phyloP scores from a whole-genome alignment of 805 yeast species.

The Candida sanyiensis region DNA sequence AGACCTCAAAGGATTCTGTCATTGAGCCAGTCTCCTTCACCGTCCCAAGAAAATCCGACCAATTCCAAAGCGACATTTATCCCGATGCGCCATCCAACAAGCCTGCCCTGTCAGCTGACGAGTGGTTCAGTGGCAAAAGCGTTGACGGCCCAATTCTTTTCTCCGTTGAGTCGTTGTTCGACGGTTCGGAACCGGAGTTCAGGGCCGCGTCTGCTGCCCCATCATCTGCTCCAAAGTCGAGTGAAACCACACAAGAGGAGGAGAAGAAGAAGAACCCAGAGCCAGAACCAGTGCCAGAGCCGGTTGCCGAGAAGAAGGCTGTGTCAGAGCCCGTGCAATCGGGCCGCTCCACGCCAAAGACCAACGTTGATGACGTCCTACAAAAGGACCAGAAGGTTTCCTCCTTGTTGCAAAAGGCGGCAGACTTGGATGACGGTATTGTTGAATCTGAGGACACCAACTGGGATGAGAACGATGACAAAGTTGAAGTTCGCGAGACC shows the following conservation, averaged over 20 bases:
- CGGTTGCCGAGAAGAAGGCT: conserved; percentile 9
- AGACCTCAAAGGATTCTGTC: conserved; percentile 77
- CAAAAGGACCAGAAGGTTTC: conserved; percentile 41
- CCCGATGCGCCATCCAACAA: conserved; percentile 82
- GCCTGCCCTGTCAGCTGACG: conserved; percentile 74
- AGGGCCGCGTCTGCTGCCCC: conserved; percentile 26
- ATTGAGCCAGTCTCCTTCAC: conserved; percentile 90
- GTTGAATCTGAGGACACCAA: conserved; percentile 18
- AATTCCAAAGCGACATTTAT: conserved; percentile 87
- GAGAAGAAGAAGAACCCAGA: too few relatives aligned
- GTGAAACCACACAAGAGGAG: too few relatives aligned
- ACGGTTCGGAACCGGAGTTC: conserved; percentile 58
- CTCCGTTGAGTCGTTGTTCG: conserved; percentile 70
- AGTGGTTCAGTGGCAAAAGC: conserved; percentile 73
- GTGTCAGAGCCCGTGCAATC: conserved; percentile 18
- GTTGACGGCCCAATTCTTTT: conserved; percentile 80
- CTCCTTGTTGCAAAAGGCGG: conserved; percentile 43
- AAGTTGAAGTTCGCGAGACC: conserved; percentile 13
- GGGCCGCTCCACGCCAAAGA: conserved; percentile 32
- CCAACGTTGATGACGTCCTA: conserved; percentile 43
- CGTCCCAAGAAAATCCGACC: conserved; percentile 92
- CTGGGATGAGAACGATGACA: conserved; percentile 35
- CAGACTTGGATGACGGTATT: conserved; percentile 34
- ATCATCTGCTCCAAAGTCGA: conserved; percentile 25
- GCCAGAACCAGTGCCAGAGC: conserved; percentile 7